These are phyloP conservation scores for Hysterangium stoloniferum DNA, from an alignment of 768 basidiomycete genomes.

Conservation along the genomic window DNA sequence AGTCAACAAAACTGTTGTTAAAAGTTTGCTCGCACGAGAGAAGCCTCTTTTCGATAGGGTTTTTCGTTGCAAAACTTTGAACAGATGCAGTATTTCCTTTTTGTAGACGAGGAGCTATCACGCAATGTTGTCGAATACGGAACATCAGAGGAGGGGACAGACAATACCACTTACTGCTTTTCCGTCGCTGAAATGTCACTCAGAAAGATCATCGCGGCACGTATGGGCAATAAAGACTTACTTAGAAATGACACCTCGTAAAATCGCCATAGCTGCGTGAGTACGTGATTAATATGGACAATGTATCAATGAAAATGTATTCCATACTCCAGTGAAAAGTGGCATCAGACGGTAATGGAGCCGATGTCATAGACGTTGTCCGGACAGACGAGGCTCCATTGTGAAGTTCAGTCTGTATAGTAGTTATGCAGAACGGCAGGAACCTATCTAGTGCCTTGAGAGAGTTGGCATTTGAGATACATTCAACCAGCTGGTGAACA, in stretches of 20 bases:
- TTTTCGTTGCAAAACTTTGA: slow-evolving; percentile 59
- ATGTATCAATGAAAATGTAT: background rate
- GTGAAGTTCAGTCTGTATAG: slow-evolving; percentile 72
- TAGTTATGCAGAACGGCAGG: slow-evolving; percentile 60
- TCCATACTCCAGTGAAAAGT: slow-evolving; percentile 83
- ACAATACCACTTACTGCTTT: slow-evolving; percentile 38
- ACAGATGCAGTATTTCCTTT: slow-evolving; percentile 49
- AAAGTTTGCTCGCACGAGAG: slow-evolving; percentile 70
- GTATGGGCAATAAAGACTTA: slow-evolving; percentile 29
- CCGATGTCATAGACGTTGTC: slow-evolving; percentile 57
- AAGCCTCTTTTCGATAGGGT: slow-evolving; percentile 76
- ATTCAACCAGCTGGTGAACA: slow-evolving; percentile 80
- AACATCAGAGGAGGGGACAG: background rate
- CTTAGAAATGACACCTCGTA: slow-evolving; percentile 78
- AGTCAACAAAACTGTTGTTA: slow-evolving; percentile 64
- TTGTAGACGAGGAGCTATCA: slow-evolving; percentile 57
- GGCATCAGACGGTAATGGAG: slow-evolving; percentile 69
- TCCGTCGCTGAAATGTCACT: slow-evolving; percentile 35
- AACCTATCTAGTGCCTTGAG: slow-evolving; percentile 72
- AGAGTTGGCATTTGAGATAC: slow-evolving; percentile 75
- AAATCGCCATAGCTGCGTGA: slow-evolving; percentile 65
- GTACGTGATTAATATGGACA: background rate
- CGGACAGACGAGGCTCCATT: slow-evolving; percentile 72
- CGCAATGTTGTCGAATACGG: slow-evolving; percentile 5
- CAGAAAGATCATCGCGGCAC: slow-evolving; percentile 1